Evolutionary conservation across 2,329 filamentous ascomycete species (phyloP), one percentile per base, ranked within the genome.

Genomic region (Fusarium sp.): DNA sequence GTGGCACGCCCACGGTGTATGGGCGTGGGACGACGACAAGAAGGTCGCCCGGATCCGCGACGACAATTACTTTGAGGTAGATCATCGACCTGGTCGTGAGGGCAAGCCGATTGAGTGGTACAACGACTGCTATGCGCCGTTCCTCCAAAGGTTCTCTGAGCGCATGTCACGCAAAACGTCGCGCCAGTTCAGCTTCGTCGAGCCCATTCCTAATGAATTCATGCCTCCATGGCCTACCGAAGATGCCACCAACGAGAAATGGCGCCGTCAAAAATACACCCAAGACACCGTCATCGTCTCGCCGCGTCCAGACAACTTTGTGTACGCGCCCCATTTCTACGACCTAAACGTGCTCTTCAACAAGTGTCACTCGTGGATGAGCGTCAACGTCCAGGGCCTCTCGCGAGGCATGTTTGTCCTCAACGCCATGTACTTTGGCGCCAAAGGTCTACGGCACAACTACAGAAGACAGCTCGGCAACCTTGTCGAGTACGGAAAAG

Each of bases 241-340:
- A 14, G 52, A 63, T 14, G 45, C 44, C 6, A 52, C 65, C 3
- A 49, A 49, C 25, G 43, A 43, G 36, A 54, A 57, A 10, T 61
- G 45, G 44, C 32, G 31, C 1, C 23, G 29, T 17, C 70, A 71
- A 23, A 63, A 41, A 3, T 73, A 75, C 46, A 69, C 70, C 23
- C 70, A 62, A 33, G 68, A 65, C 29, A 73, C 68, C 0, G 58
- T 70, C 31, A 70, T 76, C 6, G 56, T 66, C 3, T 58, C 66
- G 8, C 57, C 59, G 10, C 71, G 70, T 10, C 76, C 71, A 2
- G 42, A 35, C 10, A 75, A 73, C 57, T 58, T 79, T n/a, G 75
- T 78, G 11, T 79, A 77, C 43, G 75, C 77, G 0, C 77, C 77
- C 6, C 77, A 79, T 54, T 79, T 78, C 54, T 79, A 79, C 53